phyloP scores from a whole-genome alignment of 2,329 filamentous ascomycete species.

The Microdochium nivale region DNA sequence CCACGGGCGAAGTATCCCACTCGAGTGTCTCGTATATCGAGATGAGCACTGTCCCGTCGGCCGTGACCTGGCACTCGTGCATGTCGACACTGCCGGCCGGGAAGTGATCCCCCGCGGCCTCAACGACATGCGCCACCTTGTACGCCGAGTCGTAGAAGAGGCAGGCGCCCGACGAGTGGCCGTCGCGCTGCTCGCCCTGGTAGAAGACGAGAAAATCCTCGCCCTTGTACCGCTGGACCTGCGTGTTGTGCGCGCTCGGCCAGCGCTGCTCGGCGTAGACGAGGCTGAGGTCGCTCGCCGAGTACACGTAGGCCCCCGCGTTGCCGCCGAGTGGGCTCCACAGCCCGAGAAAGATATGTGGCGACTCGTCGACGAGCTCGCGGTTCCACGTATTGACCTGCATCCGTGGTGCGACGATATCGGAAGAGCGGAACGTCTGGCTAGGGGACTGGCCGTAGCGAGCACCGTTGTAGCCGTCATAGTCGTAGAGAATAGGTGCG shows the following conservation, averaged over 20 bases:
- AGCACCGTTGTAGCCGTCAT: constrained; percentile 18
- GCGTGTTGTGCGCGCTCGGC: constrained; percentile 7
- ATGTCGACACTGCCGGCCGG: constrained; percentile 6
- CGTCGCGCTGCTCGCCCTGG: constrained; percentile 1
- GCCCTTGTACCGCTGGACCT: constrained; percentile 5
- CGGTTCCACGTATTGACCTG: constrained; percentile 22
- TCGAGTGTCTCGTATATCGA: constrained; percentile 10
- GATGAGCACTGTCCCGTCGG: constrained; percentile 10
- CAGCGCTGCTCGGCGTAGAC: constrained; percentile 23
- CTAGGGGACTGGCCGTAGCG: constrained; percentile 17
- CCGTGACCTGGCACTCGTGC: constrained; percentile 16
- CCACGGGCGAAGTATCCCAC: constrained; percentile 6
- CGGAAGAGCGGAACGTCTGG: constrained; percentile 22
- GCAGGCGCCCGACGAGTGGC: constrained; percentile 5
- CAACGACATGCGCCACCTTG: constrained; percentile 11
- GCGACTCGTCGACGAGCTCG: constrained; percentile 15
- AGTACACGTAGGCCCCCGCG: constrained; percentile 25
- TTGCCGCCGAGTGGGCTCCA: constrained; percentile 10
- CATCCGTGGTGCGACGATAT: constrained; percentile 23
- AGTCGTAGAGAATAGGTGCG: constrained; percentile 12
- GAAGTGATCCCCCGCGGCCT: constrained; percentile 3
- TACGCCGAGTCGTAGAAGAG: constrained; percentile 14
- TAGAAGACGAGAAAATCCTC: constrained; percentile 8
- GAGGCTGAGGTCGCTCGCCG: constrained; percentile 24
- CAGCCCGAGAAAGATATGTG: constrained; percentile 23